Conservation (phyloP, 176 grass and related monocot species). For the Coix lacrymajobi region DNA sequence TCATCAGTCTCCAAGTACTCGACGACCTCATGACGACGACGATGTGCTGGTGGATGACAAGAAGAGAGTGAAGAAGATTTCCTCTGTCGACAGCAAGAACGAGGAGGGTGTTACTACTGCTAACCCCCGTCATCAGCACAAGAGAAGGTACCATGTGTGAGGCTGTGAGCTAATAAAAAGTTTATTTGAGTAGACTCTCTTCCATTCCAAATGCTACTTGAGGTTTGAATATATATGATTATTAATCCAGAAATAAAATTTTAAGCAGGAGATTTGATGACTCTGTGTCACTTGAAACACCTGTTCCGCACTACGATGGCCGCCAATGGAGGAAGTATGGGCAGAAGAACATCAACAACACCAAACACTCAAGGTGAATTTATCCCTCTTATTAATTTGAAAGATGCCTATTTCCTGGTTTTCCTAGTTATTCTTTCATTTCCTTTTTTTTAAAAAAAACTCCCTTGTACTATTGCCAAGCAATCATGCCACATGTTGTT, state of each 20-base stretch:
- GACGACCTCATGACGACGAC: background rate
- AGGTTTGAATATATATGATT: background rate
- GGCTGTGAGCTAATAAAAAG: background rate
- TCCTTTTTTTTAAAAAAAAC: background rate
- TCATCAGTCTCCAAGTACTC: background rate
- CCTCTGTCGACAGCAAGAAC: background rate
- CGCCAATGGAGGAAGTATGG: constrained; percentile 61
- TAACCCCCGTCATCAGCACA: constrained; percentile 26
- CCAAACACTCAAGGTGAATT: constrained; percentile 32
- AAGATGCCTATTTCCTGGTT: background rate
- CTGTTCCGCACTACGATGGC: constrained; percentile 42
- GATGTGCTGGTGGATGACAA: background rate
- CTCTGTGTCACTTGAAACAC: constrained; percentile 23
- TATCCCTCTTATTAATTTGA: background rate
- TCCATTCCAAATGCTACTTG: background rate
- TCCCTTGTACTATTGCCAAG: background rate
- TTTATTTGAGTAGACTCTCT: background rate
- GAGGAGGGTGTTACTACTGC: background rate
- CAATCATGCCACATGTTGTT: background rate
- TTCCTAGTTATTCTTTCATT: background rate
- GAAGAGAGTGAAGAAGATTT: background rate
- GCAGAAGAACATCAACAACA: constrained; percentile 42
- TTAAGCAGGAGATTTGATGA: constrained; percentile 30
- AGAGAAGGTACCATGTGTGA: constrained; percentile 30
- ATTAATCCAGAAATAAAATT: background rate